These are phyloP conservation scores for Trichoderma atrobrunneum DNA, from an alignment of 2,329 filamentous ascomycete genomes.

Conservation along the genomic window DNA sequence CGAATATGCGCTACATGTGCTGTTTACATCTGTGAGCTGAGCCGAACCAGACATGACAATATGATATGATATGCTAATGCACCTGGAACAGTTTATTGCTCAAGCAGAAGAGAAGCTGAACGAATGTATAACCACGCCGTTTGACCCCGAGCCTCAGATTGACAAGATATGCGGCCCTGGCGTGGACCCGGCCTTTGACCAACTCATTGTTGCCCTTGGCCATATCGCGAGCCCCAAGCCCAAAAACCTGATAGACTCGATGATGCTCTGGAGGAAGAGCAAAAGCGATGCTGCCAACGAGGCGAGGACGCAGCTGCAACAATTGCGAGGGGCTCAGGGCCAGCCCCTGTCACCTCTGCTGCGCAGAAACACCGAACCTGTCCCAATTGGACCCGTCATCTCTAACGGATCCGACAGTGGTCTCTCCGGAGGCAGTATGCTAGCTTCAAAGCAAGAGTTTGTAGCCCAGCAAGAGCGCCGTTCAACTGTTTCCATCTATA, in stretches of 20 bases:
- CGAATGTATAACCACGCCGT: slow-evolving; percentile 75
- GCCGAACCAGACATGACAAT: no score
- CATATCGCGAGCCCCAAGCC: slow-evolving; percentile 94
- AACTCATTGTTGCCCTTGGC: slow-evolving; percentile 86
- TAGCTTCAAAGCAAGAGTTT: slow-evolving; percentile 62
- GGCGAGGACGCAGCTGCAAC: slow-evolving; percentile 58
- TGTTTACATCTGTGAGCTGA: slow-evolving; percentile 78
- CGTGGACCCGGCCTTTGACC: slow-evolving; percentile 85
- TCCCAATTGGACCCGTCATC: slow-evolving; percentile 42
- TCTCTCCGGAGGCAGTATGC: slow-evolving; percentile 37
- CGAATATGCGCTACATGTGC: slow-evolving; percentile 92
- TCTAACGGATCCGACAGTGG: slow-evolving; percentile 29
- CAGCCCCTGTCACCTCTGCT: slow-evolving; percentile 51
- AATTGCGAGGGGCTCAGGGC: slow-evolving; percentile 42
- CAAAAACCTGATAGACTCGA: slow-evolving; percentile 90
- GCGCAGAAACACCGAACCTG: slow-evolving; percentile 72
- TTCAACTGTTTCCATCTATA: slow-evolving; percentile 92
- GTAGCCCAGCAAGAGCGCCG: slow-evolving; percentile 80
- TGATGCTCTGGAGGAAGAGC: slow-evolving; percentile 96
- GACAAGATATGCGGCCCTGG: slow-evolving; percentile 89
- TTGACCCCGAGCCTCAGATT: slow-evolving; percentile 78
- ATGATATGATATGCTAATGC: not conserved
- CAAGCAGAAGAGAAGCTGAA: slow-evolving; percentile 96
- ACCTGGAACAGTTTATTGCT: slow-evolving; percentile 69
- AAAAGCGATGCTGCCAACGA: slow-evolving; percentile 86